Conservation (phyloP, 1,284 basidiomycete genomes). For the Cutaneotrichosporon sp. region DNA sequence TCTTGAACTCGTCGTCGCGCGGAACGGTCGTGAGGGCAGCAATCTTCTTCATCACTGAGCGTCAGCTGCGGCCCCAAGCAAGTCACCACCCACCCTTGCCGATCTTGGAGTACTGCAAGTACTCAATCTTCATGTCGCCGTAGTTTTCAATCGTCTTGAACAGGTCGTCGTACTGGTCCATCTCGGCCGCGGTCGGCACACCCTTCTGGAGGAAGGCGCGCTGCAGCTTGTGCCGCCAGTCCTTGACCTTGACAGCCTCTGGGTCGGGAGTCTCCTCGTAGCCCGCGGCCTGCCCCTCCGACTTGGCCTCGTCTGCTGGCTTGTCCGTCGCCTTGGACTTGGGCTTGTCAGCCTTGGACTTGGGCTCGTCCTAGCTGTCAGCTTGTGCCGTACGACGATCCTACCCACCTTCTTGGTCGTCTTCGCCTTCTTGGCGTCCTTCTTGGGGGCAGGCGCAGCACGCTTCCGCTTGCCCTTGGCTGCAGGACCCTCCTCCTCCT, state of each 20-base stretch:
- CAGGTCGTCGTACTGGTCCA: slow-evolving; percentile 67
- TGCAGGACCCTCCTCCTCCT: slow-evolving; percentile 54
- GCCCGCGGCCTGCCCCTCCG: slow-evolving; percentile 26
- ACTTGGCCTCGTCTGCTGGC: slow-evolving; percentile 29
- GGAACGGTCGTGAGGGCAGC: slow-evolving; percentile 67
- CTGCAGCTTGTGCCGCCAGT: slow-evolving; percentile 86
- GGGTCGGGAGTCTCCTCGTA: slow-evolving; percentile 49
- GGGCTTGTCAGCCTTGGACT: slow-evolving; percentile 51
- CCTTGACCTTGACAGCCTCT: slow-evolving; percentile 69
- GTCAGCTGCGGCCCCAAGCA: slow-evolving; percentile 4
- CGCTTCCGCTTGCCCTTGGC: slow-evolving; percentile 55
- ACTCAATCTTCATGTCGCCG: slow-evolving; percentile 74
- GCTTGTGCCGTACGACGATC: not conserved
- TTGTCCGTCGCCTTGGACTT: slow-evolving; percentile 43
- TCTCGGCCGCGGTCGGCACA: slow-evolving; percentile 57
- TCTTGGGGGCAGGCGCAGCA: slow-evolving; percentile 50
- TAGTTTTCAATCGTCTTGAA: slow-evolving; percentile 81
- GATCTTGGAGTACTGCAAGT: slow-evolving; percentile 90
- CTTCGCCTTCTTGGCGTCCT: slow-evolving; percentile 56
- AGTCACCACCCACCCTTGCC: slow-evolving; percentile 66
- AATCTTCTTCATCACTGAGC: slow-evolving; percentile 84
- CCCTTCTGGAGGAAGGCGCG: slow-evolving; percentile 74
- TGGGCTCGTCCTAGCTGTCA: slow-evolving; percentile 38
- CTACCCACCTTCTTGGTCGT: slow-evolving; percentile 33
- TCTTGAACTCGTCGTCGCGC: slow-evolving; percentile 76